Evolutionary conservation across 2,329 filamentous ascomycete genomes (phyloP).

Genomic region (Byssoonygena ceratinophila): DNA sequence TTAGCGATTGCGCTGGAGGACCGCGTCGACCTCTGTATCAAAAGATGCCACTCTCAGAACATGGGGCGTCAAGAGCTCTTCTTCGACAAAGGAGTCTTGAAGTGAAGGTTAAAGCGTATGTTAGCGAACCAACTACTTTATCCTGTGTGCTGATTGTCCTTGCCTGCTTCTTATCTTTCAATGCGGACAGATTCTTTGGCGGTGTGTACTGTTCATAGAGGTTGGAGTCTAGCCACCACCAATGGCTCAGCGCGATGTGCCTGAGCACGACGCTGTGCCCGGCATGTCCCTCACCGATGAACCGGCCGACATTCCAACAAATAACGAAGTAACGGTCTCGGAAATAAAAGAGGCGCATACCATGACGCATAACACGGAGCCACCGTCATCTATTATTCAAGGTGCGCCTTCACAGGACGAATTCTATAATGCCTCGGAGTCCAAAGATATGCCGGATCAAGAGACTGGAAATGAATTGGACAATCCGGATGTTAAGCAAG

Average conservation of each 20-base stretch:
- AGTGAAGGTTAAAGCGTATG: not conserved
- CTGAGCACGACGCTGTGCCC: constrained; percentile 7
- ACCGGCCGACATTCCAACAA: not conserved
- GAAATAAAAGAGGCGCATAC: not conserved
- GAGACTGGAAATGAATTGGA: not conserved
- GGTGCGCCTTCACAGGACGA: not conserved
- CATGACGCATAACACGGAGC: not conserved
- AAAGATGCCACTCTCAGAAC: constrained; percentile 13
- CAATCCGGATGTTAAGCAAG: not conserved
- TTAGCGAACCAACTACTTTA: not conserved
- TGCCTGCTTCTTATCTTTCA: not conserved
- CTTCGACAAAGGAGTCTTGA: not conserved
- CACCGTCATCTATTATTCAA: not conserved
- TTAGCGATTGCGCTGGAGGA: not conserved
- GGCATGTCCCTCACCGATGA: constrained; percentile 4
- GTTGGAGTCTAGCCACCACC: constrained; percentile 7
- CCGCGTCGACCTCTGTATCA: constrained; percentile 7
- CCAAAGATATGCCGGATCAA: not conserved
- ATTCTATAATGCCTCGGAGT: not conserved
- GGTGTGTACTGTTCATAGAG: not conserved
- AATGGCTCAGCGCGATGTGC: constrained; percentile 16
- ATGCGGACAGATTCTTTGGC: constrained; percentile 10
- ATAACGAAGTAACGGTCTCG: not conserved
- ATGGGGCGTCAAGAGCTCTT: not conserved
- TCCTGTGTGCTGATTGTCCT: not conserved